phyloP scores from a whole-genome alignment of 1,139 yeast species.

The Suhomyces taliae region DNA sequence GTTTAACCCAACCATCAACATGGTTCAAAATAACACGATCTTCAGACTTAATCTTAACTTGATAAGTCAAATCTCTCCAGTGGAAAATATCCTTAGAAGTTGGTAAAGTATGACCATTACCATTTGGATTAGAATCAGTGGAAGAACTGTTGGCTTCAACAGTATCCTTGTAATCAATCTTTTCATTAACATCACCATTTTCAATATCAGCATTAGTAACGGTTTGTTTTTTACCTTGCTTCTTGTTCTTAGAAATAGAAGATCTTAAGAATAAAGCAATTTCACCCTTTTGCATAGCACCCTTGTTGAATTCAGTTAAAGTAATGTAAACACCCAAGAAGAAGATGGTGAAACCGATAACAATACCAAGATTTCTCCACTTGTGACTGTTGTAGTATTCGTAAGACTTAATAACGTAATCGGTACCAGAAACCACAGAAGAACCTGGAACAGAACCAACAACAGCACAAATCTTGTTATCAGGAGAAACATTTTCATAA shows the following conservation, averaged over 20 bases:
- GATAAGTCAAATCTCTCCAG: conserved; percentile 69
- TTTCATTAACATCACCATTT: conserved; percentile 16
- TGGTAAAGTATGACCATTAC: conserved; percentile 7
- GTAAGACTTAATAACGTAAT: conserved; percentile 48
- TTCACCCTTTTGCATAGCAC: conserved; percentile 83
- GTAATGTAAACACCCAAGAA: conserved; percentile 57
- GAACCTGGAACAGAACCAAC: conserved; percentile 67
- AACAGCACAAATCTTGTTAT: conserved; percentile 55
- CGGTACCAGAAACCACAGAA: conserved; percentile 54
- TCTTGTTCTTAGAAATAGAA: conserved; percentile 27
- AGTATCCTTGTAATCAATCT: conserved; percentile 16
- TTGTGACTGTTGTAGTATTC: conserved; percentile 56
- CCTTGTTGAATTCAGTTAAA: conserved; percentile 65
- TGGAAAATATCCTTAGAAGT: conserved; percentile 28
- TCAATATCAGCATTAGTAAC: conserved; percentile 16
- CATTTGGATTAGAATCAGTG: conserved; percentile 6
- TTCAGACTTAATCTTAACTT: conserved; percentile 65
- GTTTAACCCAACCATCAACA: conserved; percentile 51
- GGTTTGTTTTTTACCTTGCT: conserved; percentile 24
- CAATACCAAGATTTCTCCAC: conserved; percentile 86
- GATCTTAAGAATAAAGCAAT: conserved; percentile 60
- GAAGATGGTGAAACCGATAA: conserved; percentile 53
- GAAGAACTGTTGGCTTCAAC: conserved; percentile 15
- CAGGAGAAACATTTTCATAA: conserved; percentile 38
- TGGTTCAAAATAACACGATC: conserved; percentile 57